phyloP scores from a whole-genome alignment of 1,284 basidiomycete species.

The Leccinum pachyderme region DNA sequence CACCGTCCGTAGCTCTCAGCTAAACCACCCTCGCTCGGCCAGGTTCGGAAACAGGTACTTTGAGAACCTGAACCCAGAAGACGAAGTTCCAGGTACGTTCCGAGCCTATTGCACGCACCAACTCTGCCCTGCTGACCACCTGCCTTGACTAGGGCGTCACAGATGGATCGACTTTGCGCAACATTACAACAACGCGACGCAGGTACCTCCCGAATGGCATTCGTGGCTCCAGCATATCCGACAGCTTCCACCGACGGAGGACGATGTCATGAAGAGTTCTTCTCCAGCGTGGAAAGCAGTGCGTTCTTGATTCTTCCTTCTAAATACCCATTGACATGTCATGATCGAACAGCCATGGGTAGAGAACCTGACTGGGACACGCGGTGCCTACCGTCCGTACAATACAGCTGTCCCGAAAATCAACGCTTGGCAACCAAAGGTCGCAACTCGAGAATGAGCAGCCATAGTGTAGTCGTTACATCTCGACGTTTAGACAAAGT shows the following conservation, averaged over 20 bases:
- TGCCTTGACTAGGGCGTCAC: constrained; percentile 67
- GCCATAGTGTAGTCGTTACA: not conserved
- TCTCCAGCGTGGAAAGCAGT: constrained; percentile 84
- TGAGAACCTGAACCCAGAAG: constrained; percentile 82
- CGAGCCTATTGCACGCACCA: not conserved
- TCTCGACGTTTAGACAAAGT: not conserved
- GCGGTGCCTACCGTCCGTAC: constrained; percentile 86
- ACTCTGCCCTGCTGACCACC: not conserved
- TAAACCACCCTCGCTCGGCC: constrained; percentile 4
- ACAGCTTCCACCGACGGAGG: constrained; percentile 72
- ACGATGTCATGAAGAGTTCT: constrained; percentile 64
- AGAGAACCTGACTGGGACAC: constrained; percentile 89
- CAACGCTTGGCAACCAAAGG: constrained; percentile 80
- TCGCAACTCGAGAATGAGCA: constrained; percentile 44
- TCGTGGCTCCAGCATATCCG: constrained; percentile 93
- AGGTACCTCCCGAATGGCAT: constrained; percentile 94
- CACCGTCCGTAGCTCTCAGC: not conserved
- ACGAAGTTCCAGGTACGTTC: constrained; percentile 79
- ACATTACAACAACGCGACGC: constrained; percentile 86
- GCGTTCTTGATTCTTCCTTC: constrained; percentile 33
- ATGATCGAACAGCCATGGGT: constrained; percentile 57
- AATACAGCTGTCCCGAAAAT: constrained; percentile 84
- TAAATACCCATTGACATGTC: not conserved
- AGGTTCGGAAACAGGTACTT: constrained; percentile 91
- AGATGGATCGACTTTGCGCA: constrained; percentile 92